phyloP scores from a whole-genome alignment of 1,139 yeast species.

The Pneumocystis oryctolagi region DNA sequence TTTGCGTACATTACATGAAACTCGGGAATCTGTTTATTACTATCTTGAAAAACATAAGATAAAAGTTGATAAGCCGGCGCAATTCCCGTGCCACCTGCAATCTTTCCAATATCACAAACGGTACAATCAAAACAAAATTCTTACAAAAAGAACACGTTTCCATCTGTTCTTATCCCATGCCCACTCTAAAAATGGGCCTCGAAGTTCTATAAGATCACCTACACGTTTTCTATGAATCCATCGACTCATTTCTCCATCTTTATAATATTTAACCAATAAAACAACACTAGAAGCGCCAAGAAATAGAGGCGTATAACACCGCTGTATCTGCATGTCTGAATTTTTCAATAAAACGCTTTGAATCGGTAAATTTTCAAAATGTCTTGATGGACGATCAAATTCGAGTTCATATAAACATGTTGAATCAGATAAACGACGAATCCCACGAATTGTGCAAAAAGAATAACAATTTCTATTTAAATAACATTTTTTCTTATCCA shows the following conservation, averaged over 20 bases:
- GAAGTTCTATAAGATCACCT: slow-evolving; percentile 2
- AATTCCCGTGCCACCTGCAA: slow-evolving; percentile 10
- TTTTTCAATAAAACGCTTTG: slow-evolving; percentile 5
- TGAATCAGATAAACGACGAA: background rate
- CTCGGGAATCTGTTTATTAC: slow-evolving; percentile 1
- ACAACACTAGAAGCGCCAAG: background rate
- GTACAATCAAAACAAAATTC: slow-evolving; percentile 1
- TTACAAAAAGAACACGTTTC: background rate
- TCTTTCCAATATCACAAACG: background rate
- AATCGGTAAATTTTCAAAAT: background rate
- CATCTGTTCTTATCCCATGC: background rate
- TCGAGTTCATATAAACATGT: background rate
- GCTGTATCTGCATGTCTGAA: slow-evolving; percentile 9
- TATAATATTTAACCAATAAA: slow-evolving; percentile 7
- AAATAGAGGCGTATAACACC: slow-evolving; percentile 7
- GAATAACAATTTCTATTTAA: background rate
- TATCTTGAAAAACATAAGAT: background rate
- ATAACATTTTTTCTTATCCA: background rate
- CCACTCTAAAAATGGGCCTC: slow-evolving; percentile 3
- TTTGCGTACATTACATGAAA: slow-evolving; percentile 6
- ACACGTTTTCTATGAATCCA: slow-evolving; percentile 7
- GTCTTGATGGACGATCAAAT: background rate
- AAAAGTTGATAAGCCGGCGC: slow-evolving; percentile 7
- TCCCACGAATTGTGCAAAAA: background rate
- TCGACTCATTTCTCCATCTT: slow-evolving; percentile 10